These are phyloP conservation scores for Paraglomus brasilianum DNA, from an alignment of 192 early-diverging fungal species.

Conservation along the genomic window DNA sequence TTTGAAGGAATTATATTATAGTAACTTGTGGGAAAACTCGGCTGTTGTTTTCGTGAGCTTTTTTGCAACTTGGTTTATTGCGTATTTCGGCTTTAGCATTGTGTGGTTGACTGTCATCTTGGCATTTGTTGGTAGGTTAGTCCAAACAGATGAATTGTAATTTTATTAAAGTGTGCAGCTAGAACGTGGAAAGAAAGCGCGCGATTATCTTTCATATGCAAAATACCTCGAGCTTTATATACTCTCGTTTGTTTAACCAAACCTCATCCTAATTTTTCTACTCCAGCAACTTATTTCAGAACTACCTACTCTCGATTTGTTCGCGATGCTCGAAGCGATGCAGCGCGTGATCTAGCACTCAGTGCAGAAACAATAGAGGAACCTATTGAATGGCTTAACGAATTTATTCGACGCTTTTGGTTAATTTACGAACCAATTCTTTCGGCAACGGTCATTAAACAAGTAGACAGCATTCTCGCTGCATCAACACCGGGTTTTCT, in stretches of 20 bases:
- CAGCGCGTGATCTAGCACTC: slow-evolving; percentile 61
- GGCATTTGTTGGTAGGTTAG: slow-evolving; percentile 28
- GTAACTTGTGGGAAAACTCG: slow-evolving; percentile 26
- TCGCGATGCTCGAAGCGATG: slow-evolving; percentile 67
- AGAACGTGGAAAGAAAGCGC: no score
- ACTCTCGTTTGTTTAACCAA: no score
- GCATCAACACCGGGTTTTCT: slow-evolving; percentile 63
- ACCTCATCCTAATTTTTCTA: neutral
- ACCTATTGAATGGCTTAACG: slow-evolving; percentile 70
- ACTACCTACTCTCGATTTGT: slow-evolving; percentile 69
- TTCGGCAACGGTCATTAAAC: slow-evolving; percentile 59
- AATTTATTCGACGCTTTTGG: slow-evolving; percentile 71
- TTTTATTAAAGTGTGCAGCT: no score
- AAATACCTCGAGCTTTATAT: no score
- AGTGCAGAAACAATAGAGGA: slow-evolving; percentile 46
- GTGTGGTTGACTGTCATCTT: slow-evolving; percentile 20
- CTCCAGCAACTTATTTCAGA: slow-evolving; percentile 68
- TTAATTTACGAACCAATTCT: slow-evolving; percentile 76
- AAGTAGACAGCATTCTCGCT: slow-evolving; percentile 62
- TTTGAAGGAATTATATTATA: slow-evolving; percentile 15
- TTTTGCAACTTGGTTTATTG: slow-evolving; percentile 19
- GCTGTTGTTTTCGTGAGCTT: slow-evolving; percentile 18
- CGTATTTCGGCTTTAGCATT: slow-evolving; percentile 13
- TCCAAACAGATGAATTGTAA: no score
- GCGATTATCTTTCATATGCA: no score